Conservation (phyloP, 1,284 basidiomycete species). For the Microbotryum intermedium region DNA sequence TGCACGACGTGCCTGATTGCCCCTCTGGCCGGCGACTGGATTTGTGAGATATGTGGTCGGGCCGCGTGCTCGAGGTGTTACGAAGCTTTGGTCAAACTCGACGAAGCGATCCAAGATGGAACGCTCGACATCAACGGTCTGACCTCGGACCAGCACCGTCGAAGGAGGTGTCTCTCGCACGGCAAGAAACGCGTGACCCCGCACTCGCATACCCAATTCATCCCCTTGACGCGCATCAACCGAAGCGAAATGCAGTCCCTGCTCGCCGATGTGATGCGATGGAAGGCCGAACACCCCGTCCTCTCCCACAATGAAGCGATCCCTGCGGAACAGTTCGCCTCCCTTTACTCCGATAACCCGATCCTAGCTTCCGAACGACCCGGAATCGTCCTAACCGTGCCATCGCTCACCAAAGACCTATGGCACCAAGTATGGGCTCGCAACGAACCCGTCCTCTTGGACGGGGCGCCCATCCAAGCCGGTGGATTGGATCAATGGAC, state of each 20-base stretch:
- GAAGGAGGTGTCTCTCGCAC: constrained; percentile 16
- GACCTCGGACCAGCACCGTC: constrained; percentile 7
- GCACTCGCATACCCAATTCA: constrained; percentile 3
- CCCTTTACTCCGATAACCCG: constrained; percentile 1
- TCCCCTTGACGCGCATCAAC: constrained; percentile 4
- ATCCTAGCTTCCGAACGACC: constrained; percentile 3
- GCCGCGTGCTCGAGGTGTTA: constrained; percentile 81
- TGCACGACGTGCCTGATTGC: constrained; percentile 49
- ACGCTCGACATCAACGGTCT: background rate
- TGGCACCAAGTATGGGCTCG: constrained; percentile 63
- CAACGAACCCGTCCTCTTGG: constrained; percentile 68
- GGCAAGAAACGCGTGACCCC: constrained; percentile 15
- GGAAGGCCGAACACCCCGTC: constrained; percentile 5
- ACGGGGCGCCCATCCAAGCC: constrained; percentile 51
- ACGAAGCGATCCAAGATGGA: too few species aligned
- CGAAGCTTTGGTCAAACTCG: constrained; percentile 48
- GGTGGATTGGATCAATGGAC: constrained; percentile 53
- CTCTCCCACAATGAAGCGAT: background rate
- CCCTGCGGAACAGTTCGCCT: constrained; percentile 3
- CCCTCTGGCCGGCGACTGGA: constrained; percentile 78
- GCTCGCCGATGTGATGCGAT: background rate
- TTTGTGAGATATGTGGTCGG: constrained; percentile 78
- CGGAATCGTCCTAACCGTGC: constrained; percentile 1
- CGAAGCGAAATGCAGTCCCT: constrained; percentile 4
- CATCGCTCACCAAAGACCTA: constrained; percentile 32